phyloP scores from a whole-genome alignment of 495 filamentous ascomycete species.

The Aspergillus cavernicola region DNA sequence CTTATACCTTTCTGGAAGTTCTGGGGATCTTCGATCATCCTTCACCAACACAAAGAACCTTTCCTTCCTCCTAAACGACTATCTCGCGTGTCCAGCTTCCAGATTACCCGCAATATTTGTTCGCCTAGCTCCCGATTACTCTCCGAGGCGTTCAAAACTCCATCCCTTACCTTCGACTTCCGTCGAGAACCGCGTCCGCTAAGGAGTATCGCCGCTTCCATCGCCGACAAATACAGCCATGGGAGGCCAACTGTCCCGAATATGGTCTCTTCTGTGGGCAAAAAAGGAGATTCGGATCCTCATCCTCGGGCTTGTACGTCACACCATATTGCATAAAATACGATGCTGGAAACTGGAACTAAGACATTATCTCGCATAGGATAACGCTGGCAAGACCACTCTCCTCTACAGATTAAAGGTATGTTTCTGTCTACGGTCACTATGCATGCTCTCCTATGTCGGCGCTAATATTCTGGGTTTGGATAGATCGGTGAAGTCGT shows the following conservation, averaged over 20 bases:
- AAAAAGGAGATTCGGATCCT: constrained; percentile 98
- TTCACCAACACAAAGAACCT: constrained; percentile 1
- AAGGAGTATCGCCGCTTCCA: not conserved
- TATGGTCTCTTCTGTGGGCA: constrained; percentile 73
- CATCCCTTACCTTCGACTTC: constrained; percentile 3
- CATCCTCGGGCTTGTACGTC: constrained; percentile 84
- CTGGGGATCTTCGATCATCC: constrained; percentile 9
- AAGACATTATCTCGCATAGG: constrained; percentile 50
- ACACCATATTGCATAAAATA: not conserved
- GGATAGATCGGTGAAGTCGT: constrained; percentile 93
- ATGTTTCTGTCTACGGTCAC: constrained; percentile 12
- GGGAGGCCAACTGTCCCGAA: constrained; percentile 76
- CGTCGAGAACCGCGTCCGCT: not conserved
- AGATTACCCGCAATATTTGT: not conserved
- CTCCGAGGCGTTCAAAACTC: not conserved
- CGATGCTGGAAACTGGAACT: constrained; percentile 2
- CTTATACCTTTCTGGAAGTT: constrained; percentile 10
- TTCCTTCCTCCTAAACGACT: not conserved
- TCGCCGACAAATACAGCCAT: constrained; percentile 44
- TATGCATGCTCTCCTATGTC: not conserved
- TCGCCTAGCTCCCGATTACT: not conserved
- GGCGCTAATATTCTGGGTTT: constrained; percentile 19
- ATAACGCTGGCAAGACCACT: constrained; percentile 98
- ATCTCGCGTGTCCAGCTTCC: not conserved
- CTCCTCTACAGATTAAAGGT: constrained; percentile 95